These are phyloP conservation scores for Coemansia reversa DNA, from an alignment of 192 early-diverging fungal genomes.

Conservation along the genomic window DNA sequence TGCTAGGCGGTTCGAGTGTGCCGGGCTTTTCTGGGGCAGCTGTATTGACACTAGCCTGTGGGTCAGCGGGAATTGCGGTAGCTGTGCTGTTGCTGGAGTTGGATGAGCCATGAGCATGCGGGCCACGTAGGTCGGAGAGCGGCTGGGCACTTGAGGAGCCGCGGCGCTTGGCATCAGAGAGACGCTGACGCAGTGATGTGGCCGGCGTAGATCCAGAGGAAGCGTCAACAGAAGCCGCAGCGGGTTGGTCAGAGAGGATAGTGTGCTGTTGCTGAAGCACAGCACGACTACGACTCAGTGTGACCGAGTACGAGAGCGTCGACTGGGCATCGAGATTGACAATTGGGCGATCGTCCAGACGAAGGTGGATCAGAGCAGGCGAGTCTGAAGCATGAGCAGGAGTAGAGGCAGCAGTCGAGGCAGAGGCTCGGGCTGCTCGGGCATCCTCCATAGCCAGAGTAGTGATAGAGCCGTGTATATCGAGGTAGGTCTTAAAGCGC, in stretches of 20 bases:
- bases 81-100: slow-evolving; percentile 12
- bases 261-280: slow-evolving; percentile 22
- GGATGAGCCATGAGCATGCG: neutral
- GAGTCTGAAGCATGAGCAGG: neutral
- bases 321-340: slow-evolving; percentile 26
- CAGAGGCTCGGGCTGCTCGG: slow-evolving; percentile 6
- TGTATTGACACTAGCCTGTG: neutral
- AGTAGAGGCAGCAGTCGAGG: neutral
- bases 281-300: slow-evolving; percentile 20
- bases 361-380: slow-evolving; percentile 17
- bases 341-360: slow-evolving; percentile 39
- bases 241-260: slow-evolving; percentile 2
- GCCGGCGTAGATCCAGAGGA: neutral
- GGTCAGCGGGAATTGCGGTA: neutral
- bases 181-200: slow-evolving; percentile 15
- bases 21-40: neutral
- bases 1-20: slow-evolving; percentile 35
- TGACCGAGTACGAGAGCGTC: slow-evolving; percentile 20
- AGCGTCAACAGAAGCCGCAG: neutral
- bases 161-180: slow-evolving; percentile 18
- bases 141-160: slow-evolving; percentile 6
- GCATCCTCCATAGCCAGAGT: slow-evolving; percentile 34
- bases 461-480: slow-evolving; percentile 51
- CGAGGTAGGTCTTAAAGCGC: slow-evolving; percentile 64
- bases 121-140: neutral